A percentile compares a stretch with the other conserved stretches of the same genome.
phyloP scores from a whole-genome alignment of 129 eudicot species.

The Smallanthus sonchifolius region DNA sequence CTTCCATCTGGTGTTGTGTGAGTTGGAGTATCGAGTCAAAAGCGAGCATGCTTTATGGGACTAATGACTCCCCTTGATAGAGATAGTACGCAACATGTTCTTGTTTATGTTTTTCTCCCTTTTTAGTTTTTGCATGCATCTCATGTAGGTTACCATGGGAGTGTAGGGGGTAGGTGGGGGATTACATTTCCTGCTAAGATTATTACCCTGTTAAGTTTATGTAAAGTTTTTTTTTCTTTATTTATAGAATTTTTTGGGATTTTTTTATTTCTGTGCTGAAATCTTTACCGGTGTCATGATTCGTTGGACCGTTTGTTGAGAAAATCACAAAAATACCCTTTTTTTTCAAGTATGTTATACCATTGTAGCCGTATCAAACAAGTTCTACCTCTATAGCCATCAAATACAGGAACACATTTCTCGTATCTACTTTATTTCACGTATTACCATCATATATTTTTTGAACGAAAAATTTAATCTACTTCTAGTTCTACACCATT shows the following conservation, averaged over 20 bases:
- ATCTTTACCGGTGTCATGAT: too few species aligned
- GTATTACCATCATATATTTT: too few species aligned
- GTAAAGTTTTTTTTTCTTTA: background rate
- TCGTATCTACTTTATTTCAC: too few species aligned
- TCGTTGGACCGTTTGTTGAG: too few species aligned
- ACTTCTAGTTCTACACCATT: too few species aligned
- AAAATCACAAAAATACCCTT: too few species aligned
- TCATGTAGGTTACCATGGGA: constrained; percentile 3
- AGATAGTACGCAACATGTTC: constrained; percentile 16
- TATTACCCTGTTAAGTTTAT: constrained; percentile 17
- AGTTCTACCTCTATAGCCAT: too few species aligned
- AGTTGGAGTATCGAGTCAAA: background rate
- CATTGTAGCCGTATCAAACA: too few species aligned
- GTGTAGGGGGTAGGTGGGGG: background rate
- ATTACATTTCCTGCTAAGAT: constrained; percentile 1
- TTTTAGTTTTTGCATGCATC: background rate
- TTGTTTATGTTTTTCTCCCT: background rate
- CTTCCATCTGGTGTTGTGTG: constrained; percentile 62
- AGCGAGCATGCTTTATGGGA: background rate
- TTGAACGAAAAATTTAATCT: too few species aligned
- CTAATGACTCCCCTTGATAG: constrained; percentile 11
- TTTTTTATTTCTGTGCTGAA: background rate
- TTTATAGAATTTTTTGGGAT: background rate
- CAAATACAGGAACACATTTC: too few species aligned
- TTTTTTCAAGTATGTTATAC: too few species aligned